Evolutionary conservation across 2,329 filamentous ascomycete genomes (phyloP).

Genomic region (Tothia fuscella): DNA sequence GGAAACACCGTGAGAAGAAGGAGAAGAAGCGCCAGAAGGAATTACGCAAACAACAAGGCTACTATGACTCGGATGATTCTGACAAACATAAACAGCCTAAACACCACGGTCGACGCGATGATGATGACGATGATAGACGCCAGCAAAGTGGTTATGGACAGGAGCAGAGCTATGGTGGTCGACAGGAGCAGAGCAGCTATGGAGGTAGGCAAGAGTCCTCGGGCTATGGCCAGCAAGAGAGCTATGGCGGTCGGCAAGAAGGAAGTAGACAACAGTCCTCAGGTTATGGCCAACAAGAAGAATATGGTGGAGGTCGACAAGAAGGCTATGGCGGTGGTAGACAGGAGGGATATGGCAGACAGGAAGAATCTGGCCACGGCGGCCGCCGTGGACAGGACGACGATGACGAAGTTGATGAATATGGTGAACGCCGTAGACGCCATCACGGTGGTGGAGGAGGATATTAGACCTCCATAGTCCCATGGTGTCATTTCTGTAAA

Average conservation of each 20-base stretch:
- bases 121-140: constrained; percentile 3
- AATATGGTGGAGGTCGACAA: constrained; percentile 4
- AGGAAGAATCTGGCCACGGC: background rate
- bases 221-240: constrained; percentile 2
- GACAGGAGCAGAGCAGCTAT: constrained; percentile 1
- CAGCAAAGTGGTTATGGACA: background rate
- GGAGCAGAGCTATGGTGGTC: background rate
- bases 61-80: constrained; percentile 9
- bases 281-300: constrained; percentile 4
- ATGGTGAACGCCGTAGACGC: background rate
- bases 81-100: constrained; percentile 10
- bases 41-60: constrained; percentile 18
- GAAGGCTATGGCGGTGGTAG: constrained; percentile 2
- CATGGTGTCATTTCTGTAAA: too few relatives aligned
- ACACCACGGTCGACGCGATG: background rate
- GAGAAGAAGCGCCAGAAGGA: constrained; percentile 29
- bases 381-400: background rate
- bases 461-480: too few relatives aligned
- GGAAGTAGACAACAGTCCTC: background rate
- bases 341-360: background rate
- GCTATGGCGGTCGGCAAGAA: constrained; percentile 2
- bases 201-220: constrained; percentile 2
- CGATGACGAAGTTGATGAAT: constrained; percentile 3
- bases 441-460: background rate
- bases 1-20: constrained; percentile 23